Evolutionary conservation across 495 filamentous ascomycete species (phyloP), one percentile per base, ranked within the genome.

Genomic region (Pyronema domesticum): DNA sequence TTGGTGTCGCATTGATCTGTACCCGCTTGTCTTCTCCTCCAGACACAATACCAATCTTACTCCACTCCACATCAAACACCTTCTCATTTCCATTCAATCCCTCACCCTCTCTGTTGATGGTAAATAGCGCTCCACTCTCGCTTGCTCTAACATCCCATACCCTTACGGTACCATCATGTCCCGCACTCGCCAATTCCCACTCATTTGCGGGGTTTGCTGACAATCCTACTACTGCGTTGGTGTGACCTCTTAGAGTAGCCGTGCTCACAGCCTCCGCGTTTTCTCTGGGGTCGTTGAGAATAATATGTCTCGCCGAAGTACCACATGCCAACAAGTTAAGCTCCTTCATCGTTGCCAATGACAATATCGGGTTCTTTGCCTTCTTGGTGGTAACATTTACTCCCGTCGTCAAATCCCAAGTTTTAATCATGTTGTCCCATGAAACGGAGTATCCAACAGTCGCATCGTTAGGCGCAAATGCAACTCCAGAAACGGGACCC

Each of bases 11-110:
- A 70, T 98, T 94, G 55, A 96, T 79, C 71, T 96, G 93, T 58
- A 96, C 81, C 71, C 76, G 77, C 71, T 85, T 88, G 67, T 98
- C 91, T 76, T 95, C 88, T 10, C 88, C 86, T 6, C 72, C 88
- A 67, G 85, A 93, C 18, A 95, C 82, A 67, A 98, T 94, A 7
- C 91, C 91, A 42, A 93, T 73, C 15, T 73, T 72, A 59, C 70
- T 69, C 91, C 91, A 98, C 60, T 73, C 78, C 6, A 96, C 86
- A 14, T 80, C 77, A 71, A 96, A 93, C 44, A 98, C 87, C 75
- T 73, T 76, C 48, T 71, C 72, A 15, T 63, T 65, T 47, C 71
- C 73, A 42, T 71, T 73, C 44, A 73, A 62, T 17, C 73, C 73
- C 53, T 74, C 68, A 64, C 73, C 65, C 63, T 78, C 78, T 68